These are phyloP conservation scores for Yamadazyma conglobata DNA, from an alignment of 1,139 yeast species.

Conservation along the genomic window DNA sequence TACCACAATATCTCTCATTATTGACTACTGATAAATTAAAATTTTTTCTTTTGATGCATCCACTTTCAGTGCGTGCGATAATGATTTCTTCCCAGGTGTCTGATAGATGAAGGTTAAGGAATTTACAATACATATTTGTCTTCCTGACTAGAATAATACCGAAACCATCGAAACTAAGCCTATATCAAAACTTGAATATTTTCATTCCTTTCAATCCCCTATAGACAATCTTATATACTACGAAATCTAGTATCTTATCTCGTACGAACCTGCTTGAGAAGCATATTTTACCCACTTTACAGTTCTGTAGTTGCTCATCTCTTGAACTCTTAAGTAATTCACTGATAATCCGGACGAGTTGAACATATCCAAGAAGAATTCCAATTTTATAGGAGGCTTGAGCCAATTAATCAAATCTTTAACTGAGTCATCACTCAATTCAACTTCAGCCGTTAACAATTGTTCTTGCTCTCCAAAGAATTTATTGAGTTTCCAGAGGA, in stretches of 20 bases:
- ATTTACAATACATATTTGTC: no score
- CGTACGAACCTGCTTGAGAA: conserved; percentile 76
- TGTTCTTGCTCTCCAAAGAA: conserved; percentile 67
- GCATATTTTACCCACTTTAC: conserved; percentile 86
- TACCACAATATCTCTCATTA: conserved; percentile 73
- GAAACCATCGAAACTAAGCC: no score
- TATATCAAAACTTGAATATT: no score
- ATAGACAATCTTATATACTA: no score
- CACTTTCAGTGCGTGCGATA: no score
- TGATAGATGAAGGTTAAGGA: no score
- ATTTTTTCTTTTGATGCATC: no score
- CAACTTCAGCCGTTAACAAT: conserved; percentile 50
- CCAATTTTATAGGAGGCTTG: conserved; percentile 73
- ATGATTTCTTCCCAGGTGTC: no score
- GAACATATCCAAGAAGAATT: conserved; percentile 71
- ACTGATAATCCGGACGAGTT: conserved; percentile 78
- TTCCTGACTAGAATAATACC: no score
- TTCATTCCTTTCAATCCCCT: no score
- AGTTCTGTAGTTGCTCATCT: conserved; percentile 62
- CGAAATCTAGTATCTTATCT: conserved; percentile 64
- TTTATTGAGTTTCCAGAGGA: conserved; percentile 70
- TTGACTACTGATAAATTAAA: no score
- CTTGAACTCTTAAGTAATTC: conserved; percentile 66
- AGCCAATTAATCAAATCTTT: conserved; percentile 45
- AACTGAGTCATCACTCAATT: conserved; percentile 20